Evolutionary conservation across 371 early-diverging fungal genomes (phyloP).

Genomic region (Saksenaea oblongispora): DNA sequence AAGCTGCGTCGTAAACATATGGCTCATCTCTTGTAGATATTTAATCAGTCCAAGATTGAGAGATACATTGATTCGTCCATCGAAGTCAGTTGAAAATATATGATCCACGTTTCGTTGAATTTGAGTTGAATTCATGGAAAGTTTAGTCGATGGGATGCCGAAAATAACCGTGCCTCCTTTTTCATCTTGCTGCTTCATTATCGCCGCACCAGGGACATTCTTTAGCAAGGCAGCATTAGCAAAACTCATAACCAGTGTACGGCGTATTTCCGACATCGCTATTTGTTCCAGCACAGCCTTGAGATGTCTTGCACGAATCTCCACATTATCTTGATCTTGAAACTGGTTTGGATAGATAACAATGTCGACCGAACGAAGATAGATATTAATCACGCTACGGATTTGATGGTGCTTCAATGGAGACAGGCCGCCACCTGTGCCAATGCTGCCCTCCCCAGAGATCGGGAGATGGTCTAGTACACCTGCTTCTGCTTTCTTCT

Average conservation of each 20-base stretch:
- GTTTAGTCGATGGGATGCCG: slow-evolving; percentile 54
- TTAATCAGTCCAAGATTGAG: slow-evolving; percentile 74
- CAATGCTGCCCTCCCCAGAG: not conserved
- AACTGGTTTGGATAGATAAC: slow-evolving; percentile 70
- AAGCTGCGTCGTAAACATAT: slow-evolving; percentile 43
- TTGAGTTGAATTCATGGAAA: slow-evolving; percentile 53
- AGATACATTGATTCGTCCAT: slow-evolving; percentile 72
- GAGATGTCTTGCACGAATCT: slow-evolving; percentile 40
- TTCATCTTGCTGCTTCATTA: slow-evolving; percentile 21
- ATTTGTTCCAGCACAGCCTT: slow-evolving; percentile 21
- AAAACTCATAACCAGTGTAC: slow-evolving; percentile 30
- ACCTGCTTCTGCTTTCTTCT: slow-evolving; percentile 53
- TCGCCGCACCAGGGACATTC: slow-evolving; percentile 38
- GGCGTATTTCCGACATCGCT: slow-evolving; percentile 6
- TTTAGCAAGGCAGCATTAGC: slow-evolving; percentile 45
- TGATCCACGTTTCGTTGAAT: slow-evolving; percentile 39
- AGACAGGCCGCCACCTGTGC: not conserved
- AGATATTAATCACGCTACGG: slow-evolving; percentile 22
- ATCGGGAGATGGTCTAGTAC: not conserved
- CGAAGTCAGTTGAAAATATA: slow-evolving; percentile 62
- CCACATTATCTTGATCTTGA: slow-evolving; percentile 73
- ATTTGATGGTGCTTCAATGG: not conserved
- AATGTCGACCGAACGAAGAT: slow-evolving; percentile 40
- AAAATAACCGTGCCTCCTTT: slow-evolving; percentile 58
- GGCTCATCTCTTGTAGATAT: slow-evolving; percentile 63